Evolutionary conservation across 2,329 filamentous ascomycete genomes (phyloP).

Genomic region (Aspergillus pseudoviridinutans): DNA sequence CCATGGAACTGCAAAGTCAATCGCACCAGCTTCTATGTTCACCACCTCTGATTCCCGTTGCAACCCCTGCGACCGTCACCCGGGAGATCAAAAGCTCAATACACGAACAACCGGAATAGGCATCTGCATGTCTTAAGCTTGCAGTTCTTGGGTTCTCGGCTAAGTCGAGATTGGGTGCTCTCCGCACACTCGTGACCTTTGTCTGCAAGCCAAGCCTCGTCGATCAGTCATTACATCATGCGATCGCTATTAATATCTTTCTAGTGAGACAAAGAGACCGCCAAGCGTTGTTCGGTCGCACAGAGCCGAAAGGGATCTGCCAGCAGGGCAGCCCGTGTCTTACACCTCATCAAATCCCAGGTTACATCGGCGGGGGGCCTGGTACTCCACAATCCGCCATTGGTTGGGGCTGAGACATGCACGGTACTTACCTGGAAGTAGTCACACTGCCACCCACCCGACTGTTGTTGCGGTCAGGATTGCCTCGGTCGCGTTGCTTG

Average conservation of each 20-base stretch:
- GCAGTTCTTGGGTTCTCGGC: background rate
- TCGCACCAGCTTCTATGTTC: background rate
- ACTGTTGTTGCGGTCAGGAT: background rate
- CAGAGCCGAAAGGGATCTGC: background rate
- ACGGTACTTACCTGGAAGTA: background rate
- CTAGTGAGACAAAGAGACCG: conserved; percentile 3
- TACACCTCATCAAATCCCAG: background rate
- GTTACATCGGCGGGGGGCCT: background rate
- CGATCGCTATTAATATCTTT: background rate
- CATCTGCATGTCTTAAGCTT: background rate
- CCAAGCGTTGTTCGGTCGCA: background rate
- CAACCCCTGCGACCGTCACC: too few species aligned
- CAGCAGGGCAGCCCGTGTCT: background rate
- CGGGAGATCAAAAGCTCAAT: background rate
- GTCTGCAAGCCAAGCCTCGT: conserved; percentile 3
- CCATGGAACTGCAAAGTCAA: background rate
- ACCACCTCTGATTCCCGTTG: background rate
- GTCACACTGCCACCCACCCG: background rate
- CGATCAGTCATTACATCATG: background rate
- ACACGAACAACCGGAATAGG: background rate
- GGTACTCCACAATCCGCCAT: background rate
- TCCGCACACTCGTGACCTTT: background rate
- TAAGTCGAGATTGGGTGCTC: background rate
- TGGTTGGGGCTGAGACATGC: background rate
- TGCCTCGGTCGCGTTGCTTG: too few species aligned